Evolutionary conservation across 2,329 filamentous ascomycete genomes (phyloP).

Genomic region (Colletotrichum sp.): DNA sequence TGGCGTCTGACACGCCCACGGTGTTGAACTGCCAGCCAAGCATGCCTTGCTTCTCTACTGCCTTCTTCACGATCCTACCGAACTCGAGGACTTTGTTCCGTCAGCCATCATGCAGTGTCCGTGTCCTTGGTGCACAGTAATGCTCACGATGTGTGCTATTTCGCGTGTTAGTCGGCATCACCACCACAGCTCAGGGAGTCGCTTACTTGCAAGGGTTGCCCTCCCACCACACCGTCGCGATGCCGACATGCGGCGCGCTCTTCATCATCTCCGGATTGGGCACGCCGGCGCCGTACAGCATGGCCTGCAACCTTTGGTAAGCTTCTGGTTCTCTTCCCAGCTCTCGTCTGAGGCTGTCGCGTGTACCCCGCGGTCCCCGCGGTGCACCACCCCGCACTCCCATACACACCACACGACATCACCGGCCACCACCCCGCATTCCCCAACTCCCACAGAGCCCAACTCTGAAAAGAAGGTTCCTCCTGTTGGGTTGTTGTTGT

Average conservation of each 20-base stretch:
- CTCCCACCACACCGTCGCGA: constrained; percentile 96
- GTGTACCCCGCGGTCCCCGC: constrained; percentile 17
- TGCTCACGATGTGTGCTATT: constrained; percentile 46
- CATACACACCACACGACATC: background rate
- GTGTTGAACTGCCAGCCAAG: constrained; percentile 95
- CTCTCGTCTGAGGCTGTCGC: background rate
- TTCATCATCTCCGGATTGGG: constrained; percentile 86
- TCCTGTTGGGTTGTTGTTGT: background rate
- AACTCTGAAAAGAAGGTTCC: background rate
- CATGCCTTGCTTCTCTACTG: constrained; percentile 83
- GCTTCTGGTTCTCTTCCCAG: background rate
- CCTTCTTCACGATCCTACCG: constrained; percentile 84
- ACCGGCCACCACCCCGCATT: constrained; percentile 1
- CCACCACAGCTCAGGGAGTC: background rate
- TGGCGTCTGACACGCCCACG: constrained; percentile 86
- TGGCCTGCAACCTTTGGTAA: constrained; percentile 63
- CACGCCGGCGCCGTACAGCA: constrained; percentile 93
- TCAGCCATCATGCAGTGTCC: background rate
- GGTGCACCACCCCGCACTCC: background rate
- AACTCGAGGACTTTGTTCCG: constrained; percentile 74
- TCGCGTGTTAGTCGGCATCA: background rate
- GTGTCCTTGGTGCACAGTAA: background rate
- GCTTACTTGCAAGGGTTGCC: constrained; percentile 94
- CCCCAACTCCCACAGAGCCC: constrained; percentile 1
- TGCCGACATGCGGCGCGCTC: constrained; percentile 86